A percentile compares a stretch with the other conserved stretches of the same genome.
These are phyloP conservation scores for Exophiala viscosa DNA, from an alignment of 2,329 filamentous ascomycete species.

Conservation along the genomic window DNA sequence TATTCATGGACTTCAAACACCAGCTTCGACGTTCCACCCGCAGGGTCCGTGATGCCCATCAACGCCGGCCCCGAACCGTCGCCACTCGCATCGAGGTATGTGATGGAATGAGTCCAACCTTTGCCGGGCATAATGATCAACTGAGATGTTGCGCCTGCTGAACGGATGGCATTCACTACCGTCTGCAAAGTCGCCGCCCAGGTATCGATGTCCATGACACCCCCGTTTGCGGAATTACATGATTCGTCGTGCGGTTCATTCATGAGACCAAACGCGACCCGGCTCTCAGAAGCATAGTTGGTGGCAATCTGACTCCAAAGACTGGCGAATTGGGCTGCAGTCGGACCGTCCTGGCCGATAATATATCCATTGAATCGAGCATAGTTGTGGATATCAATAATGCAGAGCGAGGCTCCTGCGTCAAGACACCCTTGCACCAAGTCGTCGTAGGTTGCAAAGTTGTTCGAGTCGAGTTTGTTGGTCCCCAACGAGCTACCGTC, in stretches of 20 bases:
- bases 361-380: constrained; percentile 60
- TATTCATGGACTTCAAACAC: constrained; percentile 61
- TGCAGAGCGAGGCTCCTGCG: constrained; percentile 54
- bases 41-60: constrained; percentile 54
- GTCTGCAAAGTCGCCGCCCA: constrained; percentile 62
- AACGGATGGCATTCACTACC: constrained; percentile 62
- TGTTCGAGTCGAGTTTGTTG: constrained; percentile 31
- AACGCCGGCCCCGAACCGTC: constrained; percentile 52
- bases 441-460: constrained; percentile 52
- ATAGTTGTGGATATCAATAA: constrained; percentile 49
- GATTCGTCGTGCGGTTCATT: constrained; percentile 61
- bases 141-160: constrained; percentile 59
- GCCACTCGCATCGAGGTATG: constrained; percentile 39
- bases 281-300: constrained; percentile 54
- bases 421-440: constrained; percentile 56
- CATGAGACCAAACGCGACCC: constrained; percentile 64
- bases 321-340: constrained; percentile 54
- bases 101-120: constrained; percentile 53
- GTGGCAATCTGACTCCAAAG: constrained; percentile 58
- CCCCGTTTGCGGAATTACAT: constrained; percentile 8
- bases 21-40: constrained; percentile 55
- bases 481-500: constrained; percentile 49
- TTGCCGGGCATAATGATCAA: constrained; percentile 61
- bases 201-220: constrained; percentile 46
- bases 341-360: constrained; percentile 63